Evolutionary conservation across 2,329 filamentous ascomycete species (phyloP), one percentile per base, ranked within the genome.

Genomic region (Juglanconis oblonga): DNA sequence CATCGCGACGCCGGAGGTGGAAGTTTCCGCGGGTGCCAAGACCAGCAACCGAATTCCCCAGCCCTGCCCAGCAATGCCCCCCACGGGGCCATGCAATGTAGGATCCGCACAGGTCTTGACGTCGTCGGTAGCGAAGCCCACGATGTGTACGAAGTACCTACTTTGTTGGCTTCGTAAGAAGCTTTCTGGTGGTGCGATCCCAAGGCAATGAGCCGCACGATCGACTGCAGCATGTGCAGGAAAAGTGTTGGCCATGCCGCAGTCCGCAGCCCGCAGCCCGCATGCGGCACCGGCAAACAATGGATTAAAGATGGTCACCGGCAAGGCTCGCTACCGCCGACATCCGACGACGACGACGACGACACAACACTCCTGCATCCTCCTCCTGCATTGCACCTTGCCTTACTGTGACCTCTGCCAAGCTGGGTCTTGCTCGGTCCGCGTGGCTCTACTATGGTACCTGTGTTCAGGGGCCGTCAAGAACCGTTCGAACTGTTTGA

Each of bases 21-120:
- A 17, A 36, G 47, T 50, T 59, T 59, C 59, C 59, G 59, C 56
- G 31, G 13, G 45, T 31, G 35, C 48, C 48, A 52, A 51, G 55
- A 40, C 32, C 44, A 48, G 32, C 38, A 33, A 10, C 52, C 38
- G 24, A 17, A 4, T 33, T 45, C n/a, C 17, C 32, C 36, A 8
- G 10, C 24, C 35, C n/a, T 36, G 17, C 14, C 47, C 3, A 32
- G 6, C 29, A n/a, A 10, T 17, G 3, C 7, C 7, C 17, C 9
- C 17, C 11, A 9, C 4, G 44, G 44, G 11, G 36, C 36, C 36
- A 38, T 38, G 17, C 2, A 24, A 24, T 24, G 17, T 24, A 24
- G 17, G 17, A 24, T 24, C 17, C 17, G 2, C 17, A 24, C 17
- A 24, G 17, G 17, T 38, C 36, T 11, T 38, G 17, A 24, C 17